phyloP scores from a whole-genome alignment of 495 filamentous ascomycete genomes.

The Filosporella fistucella region DNA sequence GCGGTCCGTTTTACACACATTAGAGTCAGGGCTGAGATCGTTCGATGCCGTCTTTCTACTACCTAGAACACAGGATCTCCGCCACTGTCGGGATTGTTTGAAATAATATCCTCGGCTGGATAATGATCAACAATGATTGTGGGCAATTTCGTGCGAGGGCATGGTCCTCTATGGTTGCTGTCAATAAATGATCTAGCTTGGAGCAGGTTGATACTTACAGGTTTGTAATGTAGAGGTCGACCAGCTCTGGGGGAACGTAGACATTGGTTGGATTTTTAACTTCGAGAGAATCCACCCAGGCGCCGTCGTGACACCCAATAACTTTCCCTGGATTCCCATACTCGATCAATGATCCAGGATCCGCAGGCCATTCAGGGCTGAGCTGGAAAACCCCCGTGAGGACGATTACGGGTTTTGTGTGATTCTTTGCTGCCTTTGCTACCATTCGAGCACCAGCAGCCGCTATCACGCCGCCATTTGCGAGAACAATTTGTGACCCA shows the following conservation, averaged over 20 bases:
- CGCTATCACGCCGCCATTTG: conserved; percentile 78
- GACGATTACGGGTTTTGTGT: conserved; percentile 77
- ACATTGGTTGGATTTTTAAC: conserved; percentile 79
- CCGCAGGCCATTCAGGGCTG: conserved; percentile 79
- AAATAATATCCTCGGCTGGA: conserved; percentile 71
- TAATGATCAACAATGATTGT: conserved; percentile 83
- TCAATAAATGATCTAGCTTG: background rate
- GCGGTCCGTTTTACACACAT: too few species aligned
- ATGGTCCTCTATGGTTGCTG: conserved; percentile 55
- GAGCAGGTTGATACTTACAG: conserved; percentile 54
- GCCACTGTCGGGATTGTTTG: too few species aligned
- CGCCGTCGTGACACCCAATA: conserved; percentile 67
- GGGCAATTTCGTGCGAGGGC: conserved; percentile 77
- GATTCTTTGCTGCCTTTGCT: conserved; percentile 74
- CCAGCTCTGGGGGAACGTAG: conserved; percentile 73
- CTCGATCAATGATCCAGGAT: conserved; percentile 72
- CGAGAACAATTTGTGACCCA: conserved; percentile 76
- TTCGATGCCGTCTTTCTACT: too few species aligned
- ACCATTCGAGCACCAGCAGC: conserved; percentile 74
- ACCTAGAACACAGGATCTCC: too few species aligned
- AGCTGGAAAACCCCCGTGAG: conserved; percentile 86
- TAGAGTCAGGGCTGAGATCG: too few species aligned
- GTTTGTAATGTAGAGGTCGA: conserved; percentile 91
- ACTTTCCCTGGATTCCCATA: conserved; percentile 73
- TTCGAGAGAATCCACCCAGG: conserved; percentile 69